Evolutionary conservation across 2,329 filamentous ascomycete genomes (phyloP), one percentile per base, ranked within the genome.

Genomic region (Moelleriella libera): DNA sequence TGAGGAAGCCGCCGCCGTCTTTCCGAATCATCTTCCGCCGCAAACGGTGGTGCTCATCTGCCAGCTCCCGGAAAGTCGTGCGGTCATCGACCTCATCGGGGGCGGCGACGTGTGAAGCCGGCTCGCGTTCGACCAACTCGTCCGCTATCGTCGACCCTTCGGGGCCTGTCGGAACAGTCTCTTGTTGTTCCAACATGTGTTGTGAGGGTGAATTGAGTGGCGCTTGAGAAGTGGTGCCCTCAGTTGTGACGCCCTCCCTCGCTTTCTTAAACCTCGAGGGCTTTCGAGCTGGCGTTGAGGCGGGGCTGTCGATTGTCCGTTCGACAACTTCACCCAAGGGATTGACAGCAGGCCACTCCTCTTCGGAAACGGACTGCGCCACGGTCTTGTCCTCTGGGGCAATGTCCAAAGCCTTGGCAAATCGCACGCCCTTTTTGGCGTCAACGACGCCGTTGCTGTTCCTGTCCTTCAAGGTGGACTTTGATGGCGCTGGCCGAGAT

Each of bases 1-100:
- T 75, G 56, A 84, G 67, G 62, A 95, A 94, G 3, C 88, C 94
- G 3, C 88, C 88, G 46, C 88, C 88, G 56, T 92, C 80, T 55
- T 81, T 76, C 54, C 88, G 80, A 47, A 96, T 88, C 64, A 94
- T 82, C 57, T 77, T 78, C 60, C 89, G 94, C 21, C 90, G 83
- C 62, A 86, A 72, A 43, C 78, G 80, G 61, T 94, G 84, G 63
- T 94, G 94, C 59, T 94, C 85, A 39, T 79, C 77, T 6, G 85
- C 82, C 11, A 94, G 80, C 61, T 94, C 84, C 52, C 85, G 80
- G 47, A 84, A 76, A 45, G 90, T 70, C 31, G 89, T 68, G n/a
- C 57, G 54, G 21, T 79, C 72, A 5, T 95, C 84, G 40, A 90
- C 70, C 53, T 85, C 82, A 54, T 85, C 77, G 0, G 78, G 77